Conservation (phyloP, 345 rosid species). For the Salix purpurea region DNA sequence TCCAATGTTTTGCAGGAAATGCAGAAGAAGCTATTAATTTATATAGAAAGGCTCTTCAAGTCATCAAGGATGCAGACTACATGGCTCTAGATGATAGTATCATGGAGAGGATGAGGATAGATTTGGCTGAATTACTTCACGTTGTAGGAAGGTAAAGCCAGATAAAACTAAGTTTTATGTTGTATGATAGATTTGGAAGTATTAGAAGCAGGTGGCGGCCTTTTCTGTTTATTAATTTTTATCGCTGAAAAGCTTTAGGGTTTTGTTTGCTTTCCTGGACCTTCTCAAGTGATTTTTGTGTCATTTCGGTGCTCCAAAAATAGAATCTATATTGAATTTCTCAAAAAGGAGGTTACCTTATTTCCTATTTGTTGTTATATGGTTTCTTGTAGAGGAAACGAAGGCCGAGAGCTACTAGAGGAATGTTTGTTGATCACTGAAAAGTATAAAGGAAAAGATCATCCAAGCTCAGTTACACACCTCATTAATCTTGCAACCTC, state of each 20-base stretch:
- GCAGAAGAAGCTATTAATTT: constrained; percentile 60
- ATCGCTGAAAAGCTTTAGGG: no score
- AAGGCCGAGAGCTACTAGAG: constrained; percentile 78
- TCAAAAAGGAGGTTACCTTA: no score
- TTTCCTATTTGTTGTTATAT: constrained; percentile 2
- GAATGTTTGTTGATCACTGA: constrained; percentile 73
- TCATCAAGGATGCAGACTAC: constrained; percentile 61
- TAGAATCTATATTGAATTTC: no score
- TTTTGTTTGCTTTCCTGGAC: no score
- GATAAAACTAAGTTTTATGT: not conserved
- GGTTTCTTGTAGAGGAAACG: constrained; percentile 50
- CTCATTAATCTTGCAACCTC: constrained; percentile 78
- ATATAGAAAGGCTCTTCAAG: constrained; percentile 57
- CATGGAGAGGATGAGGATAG: constrained; percentile 77
- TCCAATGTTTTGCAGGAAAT: constrained; percentile 46
- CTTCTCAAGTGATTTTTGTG: no score
- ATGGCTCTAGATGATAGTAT: constrained; percentile 50
- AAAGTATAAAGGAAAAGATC: constrained; percentile 57
- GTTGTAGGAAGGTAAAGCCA: constrained; percentile 61
- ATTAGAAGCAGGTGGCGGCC: no score
- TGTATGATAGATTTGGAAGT: no score
- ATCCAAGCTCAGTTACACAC: constrained; percentile 67
- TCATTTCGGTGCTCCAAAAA: not conserved
- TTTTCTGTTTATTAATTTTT: no score
- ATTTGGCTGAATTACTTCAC: constrained; percentile 86